Evolutionary conservation across 352 stramenopile species (phyloP), one percentile per base, ranked within the genome.

Genomic region (Phytophthora pisi): DNA sequence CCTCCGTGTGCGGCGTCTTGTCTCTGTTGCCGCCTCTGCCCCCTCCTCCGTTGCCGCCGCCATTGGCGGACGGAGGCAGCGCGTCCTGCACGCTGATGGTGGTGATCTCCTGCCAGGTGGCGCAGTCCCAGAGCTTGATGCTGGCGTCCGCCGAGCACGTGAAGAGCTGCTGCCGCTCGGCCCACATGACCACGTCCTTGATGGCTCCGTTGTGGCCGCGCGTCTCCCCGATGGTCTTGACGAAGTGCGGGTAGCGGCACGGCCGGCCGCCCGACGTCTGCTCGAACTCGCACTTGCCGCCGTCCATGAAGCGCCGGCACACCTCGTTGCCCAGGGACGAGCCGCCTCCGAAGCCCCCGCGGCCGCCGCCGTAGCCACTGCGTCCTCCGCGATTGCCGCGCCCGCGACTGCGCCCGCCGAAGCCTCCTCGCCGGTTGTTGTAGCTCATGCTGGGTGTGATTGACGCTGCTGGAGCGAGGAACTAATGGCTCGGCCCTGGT

Each of bases 91-190:
- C 86, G 20, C 54, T 74, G n/a, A 95, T 84, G 16, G 82, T 90
- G n/a, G 83, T 90, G 57, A 90, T 51, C 68, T 95, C 88, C 53
- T 88, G 82, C 88, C 86, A 93, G 6, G 84, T 88, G 18, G 71
- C 84, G 61, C 86, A 93, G 70, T 93, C 86, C 88, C 88, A 95
- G 49, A 93, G 81, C 72, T 93, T 93, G 59, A 95, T 82, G 28
- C 76, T 89, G 42, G 77, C 72, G 72, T 95, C 88, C 28, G 67
- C 78, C 10, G 75, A 71, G 59, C 80, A 86, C 57, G 88, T 95
- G 61, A 95, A 92, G 8, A 92, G 77, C 70, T 94, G 88, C 79
- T 93, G 85, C 31, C 74, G 67, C 43, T 81, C 64, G 9, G 66
- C 63, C 88, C 88, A 95, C 74, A 95, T 88, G 26, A 75, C 80